Conservation (phyloP, 805 yeast species). For the Maudiozyma turicensis region DNA sequence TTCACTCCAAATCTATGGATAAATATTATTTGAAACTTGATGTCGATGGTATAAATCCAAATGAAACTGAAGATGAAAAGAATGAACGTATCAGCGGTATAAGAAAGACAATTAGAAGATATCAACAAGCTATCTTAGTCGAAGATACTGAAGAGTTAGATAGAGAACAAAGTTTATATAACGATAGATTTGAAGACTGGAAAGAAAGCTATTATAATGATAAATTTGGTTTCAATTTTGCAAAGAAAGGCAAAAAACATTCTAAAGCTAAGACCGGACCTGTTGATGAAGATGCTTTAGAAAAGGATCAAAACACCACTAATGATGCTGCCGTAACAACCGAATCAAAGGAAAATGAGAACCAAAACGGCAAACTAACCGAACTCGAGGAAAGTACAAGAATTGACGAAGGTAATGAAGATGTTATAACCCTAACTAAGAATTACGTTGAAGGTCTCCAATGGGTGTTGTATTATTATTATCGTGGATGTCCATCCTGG, state of each 20-base stretch:
- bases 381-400: not conserved
- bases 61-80: slow-evolving; percentile 59
- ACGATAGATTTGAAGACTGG: slow-evolving; percentile 69
- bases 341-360: slow-evolving; percentile 12
- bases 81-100: slow-evolving; percentile 41
- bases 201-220: slow-evolving; percentile 74
- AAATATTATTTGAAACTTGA: slow-evolving; percentile 54
- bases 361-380: not conserved
- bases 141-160: slow-evolving; percentile 45
- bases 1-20: slow-evolving; percentile 51
- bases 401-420: slow-evolving; percentile 41
- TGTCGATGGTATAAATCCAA: slow-evolving; percentile 61
- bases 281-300: not conserved
- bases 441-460: slow-evolving; percentile 91
- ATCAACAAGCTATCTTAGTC: slow-evolving; percentile 50
- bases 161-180: slow-evolving; percentile 53
- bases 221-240: slow-evolving; percentile 52
- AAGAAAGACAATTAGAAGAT: slow-evolving; percentile 48
- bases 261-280: not conserved
- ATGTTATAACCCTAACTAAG: slow-evolving; percentile 53
- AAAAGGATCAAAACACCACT: not conserved
- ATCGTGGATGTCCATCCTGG: slow-evolving; percentile 90
- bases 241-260: not conserved
- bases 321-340: slow-evolving; percentile 12
- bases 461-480: slow-evolving; percentile 91